These are phyloP conservation scores for Sonneratia alba DNA, from an alignment of 345 rosid genomes.

Conservation along the genomic window DNA sequence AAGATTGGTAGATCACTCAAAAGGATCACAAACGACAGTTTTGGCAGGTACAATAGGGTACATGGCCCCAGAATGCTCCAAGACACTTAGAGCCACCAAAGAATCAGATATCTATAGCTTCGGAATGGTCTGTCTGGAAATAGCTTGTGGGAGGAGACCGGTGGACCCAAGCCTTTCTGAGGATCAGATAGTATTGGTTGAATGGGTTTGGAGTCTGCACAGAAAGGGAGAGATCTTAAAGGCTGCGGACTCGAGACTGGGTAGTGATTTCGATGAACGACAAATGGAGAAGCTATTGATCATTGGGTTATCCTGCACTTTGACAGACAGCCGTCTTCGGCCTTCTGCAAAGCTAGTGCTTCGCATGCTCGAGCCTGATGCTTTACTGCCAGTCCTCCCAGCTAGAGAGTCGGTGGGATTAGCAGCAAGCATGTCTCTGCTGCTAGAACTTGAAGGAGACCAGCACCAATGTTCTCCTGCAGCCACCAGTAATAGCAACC, in stretches of 20 bases:
- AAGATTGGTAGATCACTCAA: no score
- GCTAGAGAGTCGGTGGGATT: neutral
- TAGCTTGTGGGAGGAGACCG: no score
- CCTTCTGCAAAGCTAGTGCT: neutral
- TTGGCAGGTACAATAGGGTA: no score
- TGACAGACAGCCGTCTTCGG: neutral
- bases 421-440: neutral
- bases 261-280: no score
- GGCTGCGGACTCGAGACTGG: constrained; percentile 4
- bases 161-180: neutral
- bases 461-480: no score
- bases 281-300: neutral
- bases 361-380: neutral
- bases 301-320: constrained; percentile 6
- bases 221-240: neutral
- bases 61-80: no score
- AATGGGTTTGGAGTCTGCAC: constrained; percentile 2
- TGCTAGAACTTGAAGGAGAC: neutral
- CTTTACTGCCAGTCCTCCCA: neutral
- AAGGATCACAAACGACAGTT: no score
- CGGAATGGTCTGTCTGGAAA: no score
- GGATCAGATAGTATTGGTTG: neutral
- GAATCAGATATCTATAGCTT: no score
- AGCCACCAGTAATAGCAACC: no score
- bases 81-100: no score